A percentile compares a stretch with the other conserved stretches of the same genome.
phyloP scores from a whole-genome alignment of 2,329 filamentous ascomycete genomes.

The Hypoxylon sp. region DNA sequence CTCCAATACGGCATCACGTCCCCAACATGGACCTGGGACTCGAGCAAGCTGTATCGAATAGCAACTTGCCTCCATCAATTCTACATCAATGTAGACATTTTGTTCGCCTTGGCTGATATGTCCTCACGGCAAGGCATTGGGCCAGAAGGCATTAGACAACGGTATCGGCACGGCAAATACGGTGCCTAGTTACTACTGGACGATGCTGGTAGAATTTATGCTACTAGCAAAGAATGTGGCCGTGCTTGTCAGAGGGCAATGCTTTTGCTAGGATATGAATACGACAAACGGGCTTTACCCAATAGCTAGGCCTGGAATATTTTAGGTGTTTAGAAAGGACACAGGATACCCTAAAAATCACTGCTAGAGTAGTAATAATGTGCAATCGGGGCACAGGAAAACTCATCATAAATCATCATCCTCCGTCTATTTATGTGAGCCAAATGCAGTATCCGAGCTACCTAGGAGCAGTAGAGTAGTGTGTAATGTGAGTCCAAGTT shows the following conservation, averaged over 20 bases:
- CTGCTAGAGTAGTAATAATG: neutral
- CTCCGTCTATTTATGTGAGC: constrained; percentile 22
- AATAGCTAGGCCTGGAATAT: neutral
- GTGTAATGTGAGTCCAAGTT: constrained; percentile 10
- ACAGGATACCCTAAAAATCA: neutral
- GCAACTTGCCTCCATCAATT: neutral
- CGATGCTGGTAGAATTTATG: neutral
- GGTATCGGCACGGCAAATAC: neutral
- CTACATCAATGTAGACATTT: neutral
- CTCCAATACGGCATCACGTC: neutral
- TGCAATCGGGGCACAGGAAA: neutral
- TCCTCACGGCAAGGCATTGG: constrained; percentile 1
- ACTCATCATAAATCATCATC: constrained; percentile 11
- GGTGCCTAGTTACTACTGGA: neutral
- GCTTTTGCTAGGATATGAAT: neutral
- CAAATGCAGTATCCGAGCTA: constrained; percentile 3
- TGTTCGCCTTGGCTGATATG: neutral
- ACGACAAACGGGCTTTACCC: neutral
- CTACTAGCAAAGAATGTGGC: neutral
- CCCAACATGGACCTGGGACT: neutral
- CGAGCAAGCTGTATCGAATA: neutral
- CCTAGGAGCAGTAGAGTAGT: constrained; percentile 9
- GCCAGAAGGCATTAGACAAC: neutral
- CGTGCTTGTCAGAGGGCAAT: neutral
- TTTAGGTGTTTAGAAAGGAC: neutral